Conservation (phyloP, 148 eudicot genomes). For the Spergularia marina region DNA sequence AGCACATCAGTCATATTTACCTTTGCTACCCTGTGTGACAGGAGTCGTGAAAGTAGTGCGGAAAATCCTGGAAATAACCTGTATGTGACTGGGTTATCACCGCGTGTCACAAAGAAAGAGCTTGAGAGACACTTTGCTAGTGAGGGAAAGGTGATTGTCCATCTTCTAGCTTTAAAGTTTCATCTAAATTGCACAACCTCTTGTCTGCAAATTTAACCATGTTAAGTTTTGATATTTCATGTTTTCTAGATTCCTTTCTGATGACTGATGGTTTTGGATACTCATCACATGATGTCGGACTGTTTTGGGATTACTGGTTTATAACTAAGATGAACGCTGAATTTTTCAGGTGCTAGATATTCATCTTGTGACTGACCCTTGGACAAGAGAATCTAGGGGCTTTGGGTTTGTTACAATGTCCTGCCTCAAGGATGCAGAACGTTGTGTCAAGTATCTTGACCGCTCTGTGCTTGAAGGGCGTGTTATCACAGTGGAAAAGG, state of each 20-base stretch:
- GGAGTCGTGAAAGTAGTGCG: constrained; percentile 69
- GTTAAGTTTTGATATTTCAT: too few species aligned
- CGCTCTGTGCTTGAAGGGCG: constrained; percentile 89
- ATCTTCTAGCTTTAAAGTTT: background rate
- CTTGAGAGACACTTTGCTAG: constrained; percentile 82
- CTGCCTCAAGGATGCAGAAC: constrained; percentile 59
- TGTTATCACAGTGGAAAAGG: constrained; percentile 98
- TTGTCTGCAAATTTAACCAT: background rate
- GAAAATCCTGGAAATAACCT: constrained; percentile 96
- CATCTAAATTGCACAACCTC: background rate
- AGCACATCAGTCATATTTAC: background rate
- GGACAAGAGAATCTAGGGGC: constrained; percentile 89
- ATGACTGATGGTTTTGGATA: background rate
- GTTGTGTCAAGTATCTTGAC: constrained; percentile 74
- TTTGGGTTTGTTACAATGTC: constrained; percentile 98
- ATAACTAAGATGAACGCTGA: background rate
- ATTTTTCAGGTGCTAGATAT: constrained; percentile 69
- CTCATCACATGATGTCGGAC: background rate
- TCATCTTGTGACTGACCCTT: constrained; percentile 88
- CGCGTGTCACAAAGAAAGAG: constrained; percentile 70
- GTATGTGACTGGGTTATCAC: constrained; percentile 88
- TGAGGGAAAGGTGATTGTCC: constrained; percentile 83
- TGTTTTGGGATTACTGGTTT: background rate
- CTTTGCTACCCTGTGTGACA: constrained; percentile 21
- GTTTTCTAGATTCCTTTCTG: too few species aligned